Base-by-base conservation (phyloP, 495 filamentous ascomycete genomes). In the Beverwykella pulmonaria region DNA sequence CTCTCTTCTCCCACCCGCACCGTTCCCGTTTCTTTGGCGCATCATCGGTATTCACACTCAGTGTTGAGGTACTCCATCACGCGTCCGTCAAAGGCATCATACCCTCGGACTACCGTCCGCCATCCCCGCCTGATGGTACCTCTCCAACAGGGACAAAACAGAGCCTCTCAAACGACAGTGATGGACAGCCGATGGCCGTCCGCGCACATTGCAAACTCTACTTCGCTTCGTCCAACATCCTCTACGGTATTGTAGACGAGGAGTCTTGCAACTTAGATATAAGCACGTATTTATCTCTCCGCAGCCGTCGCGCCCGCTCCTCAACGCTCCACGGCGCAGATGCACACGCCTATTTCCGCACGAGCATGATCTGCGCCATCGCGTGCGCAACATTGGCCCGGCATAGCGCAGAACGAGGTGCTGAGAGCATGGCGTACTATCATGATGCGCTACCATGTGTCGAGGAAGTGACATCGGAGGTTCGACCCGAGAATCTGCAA, bases 361-460 rank as follows among this genome's bases (percentile, higher is more conserved):
- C 39, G 17, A 62, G 48, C 27, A 62, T 62, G 59, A 62, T 62
- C 46, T 62, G 59, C 32, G 59, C 59, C 22, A 62, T 62, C 2
- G 46, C 46, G 20, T 62, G 59, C 26, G 46, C 59, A 12, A 62
- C 59, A 12, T 47, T 20, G 9, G 44, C 59, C 26, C 27, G 59
- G 19, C 34, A 62, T 30, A 8, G 23, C 10, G 46, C 46, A 7
- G 15, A 52, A 17, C 59, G 23, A 14, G 29, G 20, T 14, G 48
- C 49, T 19, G 59, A 62, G 32, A 53, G 59, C 29, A 53, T 62
- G 46, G 46, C 44, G 7, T 62, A 62, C 59, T 62, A 62, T 22
- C 44, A 53, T n/a, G 49, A 62, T 36, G 59, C 59, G 6, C 34
- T 62, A 39, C 46, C 46, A 7, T 62, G 59, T 30, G 59, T 62